These are phyloP conservation scores for Phialophora tarda DNA, from an alignment of 2,329 filamentous ascomycete genomes.

Conservation along the genomic window DNA sequence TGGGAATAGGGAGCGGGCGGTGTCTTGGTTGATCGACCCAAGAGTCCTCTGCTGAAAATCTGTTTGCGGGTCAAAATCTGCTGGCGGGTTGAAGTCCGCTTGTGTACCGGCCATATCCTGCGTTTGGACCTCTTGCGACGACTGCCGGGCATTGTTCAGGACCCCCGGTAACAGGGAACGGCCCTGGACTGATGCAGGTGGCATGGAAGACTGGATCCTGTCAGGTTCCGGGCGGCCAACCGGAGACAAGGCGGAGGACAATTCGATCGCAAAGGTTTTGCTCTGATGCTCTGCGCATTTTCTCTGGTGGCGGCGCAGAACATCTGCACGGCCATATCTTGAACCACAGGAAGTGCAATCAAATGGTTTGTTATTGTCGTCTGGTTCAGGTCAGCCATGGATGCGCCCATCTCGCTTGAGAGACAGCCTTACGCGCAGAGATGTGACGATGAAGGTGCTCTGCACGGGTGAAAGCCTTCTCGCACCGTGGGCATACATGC, in stretches of 20 bases:
- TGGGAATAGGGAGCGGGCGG: neutral
- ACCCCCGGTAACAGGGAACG: too few relatives aligned
- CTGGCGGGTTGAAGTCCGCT: too few relatives aligned
- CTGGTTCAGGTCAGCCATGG: neutral
- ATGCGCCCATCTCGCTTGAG: neutral
- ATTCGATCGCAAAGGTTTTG: too few relatives aligned
- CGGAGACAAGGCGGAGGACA: neutral
- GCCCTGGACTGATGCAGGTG: too few relatives aligned
- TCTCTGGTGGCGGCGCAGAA: constrained; percentile 16
- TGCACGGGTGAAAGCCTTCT: constrained; percentile 1
- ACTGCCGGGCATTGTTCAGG: too few relatives aligned
- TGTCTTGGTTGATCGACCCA: too few relatives aligned
- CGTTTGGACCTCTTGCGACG: too few relatives aligned
- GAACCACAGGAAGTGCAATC: constrained; percentile 16
- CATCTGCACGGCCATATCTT: constrained; percentile 21
- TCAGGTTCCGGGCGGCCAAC: too few relatives aligned
- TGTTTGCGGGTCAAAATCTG: too few relatives aligned
- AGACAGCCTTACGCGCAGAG: neutral
- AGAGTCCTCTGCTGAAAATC: too few relatives aligned
- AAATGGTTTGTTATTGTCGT: constrained; percentile 23
- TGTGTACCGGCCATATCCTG: too few relatives aligned
- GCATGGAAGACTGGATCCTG: too few relatives aligned
- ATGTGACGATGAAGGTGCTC: neutral
- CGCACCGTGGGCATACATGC: constrained; percentile 6
- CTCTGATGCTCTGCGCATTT: constrained; percentile 12